phyloP scores from a whole-genome alignment of 805 yeast genomes.

The Wickerhamiella brachini region DNA sequence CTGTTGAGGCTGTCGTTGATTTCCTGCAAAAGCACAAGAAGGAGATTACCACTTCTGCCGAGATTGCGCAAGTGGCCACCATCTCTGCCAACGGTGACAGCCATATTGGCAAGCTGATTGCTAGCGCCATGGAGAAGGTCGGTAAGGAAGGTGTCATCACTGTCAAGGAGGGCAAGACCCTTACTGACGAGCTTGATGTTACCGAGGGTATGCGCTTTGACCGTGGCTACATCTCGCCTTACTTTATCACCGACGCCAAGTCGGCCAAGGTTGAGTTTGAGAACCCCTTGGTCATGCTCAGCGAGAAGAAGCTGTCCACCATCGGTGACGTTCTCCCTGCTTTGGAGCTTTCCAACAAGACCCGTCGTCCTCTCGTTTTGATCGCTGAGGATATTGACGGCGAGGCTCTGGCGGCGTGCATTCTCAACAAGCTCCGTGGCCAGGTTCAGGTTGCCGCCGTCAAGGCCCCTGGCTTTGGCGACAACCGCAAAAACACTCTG shows the following conservation, averaged over 20 bases:
- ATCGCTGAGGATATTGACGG: constrained; percentile 95
- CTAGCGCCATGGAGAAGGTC: constrained; percentile 95
- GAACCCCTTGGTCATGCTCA: constrained; percentile 74
- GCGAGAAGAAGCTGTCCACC: constrained; percentile 85
- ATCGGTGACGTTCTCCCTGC: constrained; percentile 88
- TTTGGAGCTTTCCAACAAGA: constrained; percentile 81
- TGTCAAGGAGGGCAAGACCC: constrained; percentile 91
- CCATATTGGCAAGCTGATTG: constrained; percentile 82
- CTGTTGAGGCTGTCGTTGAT: constrained; percentile 83
- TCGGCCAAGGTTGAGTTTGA: constrained; percentile 87
- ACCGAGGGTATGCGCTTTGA: constrained; percentile 98
- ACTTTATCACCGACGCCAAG: constrained; percentile 89
- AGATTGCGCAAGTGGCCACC: constrained; percentile 96
- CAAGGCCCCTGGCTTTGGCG: constrained; percentile 98
- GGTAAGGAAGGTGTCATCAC: constrained; percentile 99
- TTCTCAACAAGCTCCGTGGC: constrained; percentile 92
- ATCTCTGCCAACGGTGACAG: constrained; percentile 93
- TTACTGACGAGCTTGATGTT: constrained; percentile 91
- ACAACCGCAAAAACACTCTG: constrained; percentile 89
- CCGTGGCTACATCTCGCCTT: constrained; percentile 94
- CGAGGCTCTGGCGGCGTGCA: constrained; percentile 96
- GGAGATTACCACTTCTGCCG: constrained; percentile 86
- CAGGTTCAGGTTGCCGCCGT: constrained; percentile 96
- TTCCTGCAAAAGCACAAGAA: constrained; percentile 75
- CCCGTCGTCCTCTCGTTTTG: constrained; percentile 84